A percentile compares a stretch with the other conserved stretches of the same genome.
Evolutionary conservation across 805 yeast genomes (phyloP).

Genomic region (Candida boidinii): DNA sequence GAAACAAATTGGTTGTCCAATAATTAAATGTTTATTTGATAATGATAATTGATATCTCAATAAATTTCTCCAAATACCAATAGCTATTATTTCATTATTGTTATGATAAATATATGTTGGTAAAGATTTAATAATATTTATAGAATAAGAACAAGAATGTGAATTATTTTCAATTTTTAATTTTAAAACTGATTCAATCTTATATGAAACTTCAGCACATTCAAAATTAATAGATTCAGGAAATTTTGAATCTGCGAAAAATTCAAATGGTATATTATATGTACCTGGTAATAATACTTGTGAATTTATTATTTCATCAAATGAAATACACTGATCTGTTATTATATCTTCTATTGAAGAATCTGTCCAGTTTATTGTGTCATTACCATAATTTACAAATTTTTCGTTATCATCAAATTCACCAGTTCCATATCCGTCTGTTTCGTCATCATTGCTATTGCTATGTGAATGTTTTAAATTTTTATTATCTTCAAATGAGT

Average conservation of each 20-base stretch:
- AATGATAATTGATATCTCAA: slow-evolving; percentile 16
- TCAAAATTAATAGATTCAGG: slow-evolving; percentile 17
- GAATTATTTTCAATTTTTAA: slow-evolving; percentile 2
- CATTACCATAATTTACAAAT: slow-evolving; percentile 4
- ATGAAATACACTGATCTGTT: too few relatives aligned
- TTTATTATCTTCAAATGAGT: not conserved
- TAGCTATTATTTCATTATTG: slow-evolving; percentile 11
- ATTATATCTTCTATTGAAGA: too few relatives aligned
- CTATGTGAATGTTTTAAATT: not conserved
- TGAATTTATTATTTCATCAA: too few relatives aligned
- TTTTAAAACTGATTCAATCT: slow-evolving; percentile 5
- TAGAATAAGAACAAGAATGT: slow-evolving; percentile 3
- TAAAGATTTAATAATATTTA: slow-evolving; percentile 9
- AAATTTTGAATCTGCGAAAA: slow-evolving; percentile 11
- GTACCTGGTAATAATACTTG: slow-evolving; percentile 10
- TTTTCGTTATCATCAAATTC: slow-evolving; percentile 4
- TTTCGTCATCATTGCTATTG: not conserved
- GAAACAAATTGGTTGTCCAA: slow-evolving; percentile 11
- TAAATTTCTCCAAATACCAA: slow-evolving; percentile 25
- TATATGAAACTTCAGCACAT: slow-evolving; percentile 13
- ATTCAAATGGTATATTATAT: slow-evolving; percentile 20
- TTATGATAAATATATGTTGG: slow-evolving; percentile 1
- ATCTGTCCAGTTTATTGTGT: not conserved
- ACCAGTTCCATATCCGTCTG: too few relatives aligned
- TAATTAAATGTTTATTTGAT: slow-evolving; percentile 9